These are phyloP conservation scores for Corchorus capsularis DNA, from an alignment of 345 rosid genomes.

Conservation along the genomic window DNA sequence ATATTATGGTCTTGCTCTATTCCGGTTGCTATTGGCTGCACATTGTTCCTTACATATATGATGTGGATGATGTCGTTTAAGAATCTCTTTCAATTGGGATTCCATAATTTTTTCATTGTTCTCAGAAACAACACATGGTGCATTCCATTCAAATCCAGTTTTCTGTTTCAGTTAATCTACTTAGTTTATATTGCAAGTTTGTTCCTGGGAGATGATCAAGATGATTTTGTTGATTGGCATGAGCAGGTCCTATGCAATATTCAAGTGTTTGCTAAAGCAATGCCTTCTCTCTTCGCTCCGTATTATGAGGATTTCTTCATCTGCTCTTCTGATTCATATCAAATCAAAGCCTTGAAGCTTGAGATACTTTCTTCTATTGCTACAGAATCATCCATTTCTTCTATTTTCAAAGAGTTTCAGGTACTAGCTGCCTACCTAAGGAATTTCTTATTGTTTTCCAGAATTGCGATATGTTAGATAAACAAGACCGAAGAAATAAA, in stretches of 20 bases:
- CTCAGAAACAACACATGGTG: not conserved
- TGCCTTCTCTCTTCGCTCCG: constrained; percentile 79
- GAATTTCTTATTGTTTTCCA: not conserved
- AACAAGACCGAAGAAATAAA: not conserved
- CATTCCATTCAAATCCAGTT: not conserved
- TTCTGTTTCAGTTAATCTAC: constrained; percentile 13
- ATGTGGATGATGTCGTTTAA: constrained; percentile 2
- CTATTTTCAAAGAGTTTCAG: constrained; percentile 86
- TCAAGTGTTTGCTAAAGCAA: constrained; percentile 80
- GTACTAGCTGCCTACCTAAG: constrained; percentile 36
- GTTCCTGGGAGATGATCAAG: constrained; percentile 14
- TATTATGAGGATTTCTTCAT: constrained; percentile 78
- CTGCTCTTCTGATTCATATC: constrained; percentile 73
- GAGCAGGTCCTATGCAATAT: constrained; percentile 89
- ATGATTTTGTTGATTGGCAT: constrained; percentile 19
- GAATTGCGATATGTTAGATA: not conserved
- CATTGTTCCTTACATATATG: not conserved
- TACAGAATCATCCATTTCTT: constrained; percentile 65
- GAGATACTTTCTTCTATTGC: constrained; percentile 83
- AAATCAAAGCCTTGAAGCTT: constrained; percentile 85
- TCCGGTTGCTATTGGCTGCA: not conserved
- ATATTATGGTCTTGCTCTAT: not conserved
- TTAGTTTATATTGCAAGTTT: constrained; percentile 18
- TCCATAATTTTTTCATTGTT: not conserved
- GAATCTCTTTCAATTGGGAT: not conserved